Evolutionary conservation across 768 basidiomycete genomes (phyloP), one percentile per base, ranked within the genome.

Genomic region (Phylloporus rhodoxanthus): DNA sequence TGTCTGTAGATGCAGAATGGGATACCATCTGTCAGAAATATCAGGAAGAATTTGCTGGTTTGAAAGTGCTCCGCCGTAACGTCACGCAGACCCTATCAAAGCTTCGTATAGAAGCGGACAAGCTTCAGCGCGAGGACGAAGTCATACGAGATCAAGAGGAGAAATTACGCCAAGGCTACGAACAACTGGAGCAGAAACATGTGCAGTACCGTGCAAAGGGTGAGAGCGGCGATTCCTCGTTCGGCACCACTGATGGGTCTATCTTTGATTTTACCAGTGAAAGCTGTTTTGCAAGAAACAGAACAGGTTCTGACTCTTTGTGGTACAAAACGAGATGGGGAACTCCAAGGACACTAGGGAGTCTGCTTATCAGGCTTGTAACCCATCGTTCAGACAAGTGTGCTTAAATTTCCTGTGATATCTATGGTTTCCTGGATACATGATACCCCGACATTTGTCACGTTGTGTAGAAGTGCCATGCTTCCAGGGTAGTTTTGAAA

Each of bases 41-140:
- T 59, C 64, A 78, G 40, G 80, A 81, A 51, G 82, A 87, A 63
- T 76, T 87, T 53, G 68, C 73, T 37, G 78, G 78, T 21, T 73
- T 87, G 50, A 78, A 77, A 51, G 70, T 61, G 26, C 68, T 86
- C 21, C 81, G 82, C 43, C 65, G 72, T 26, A 78, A 80, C 47
- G 80, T 86, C 39, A 56, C 69, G 1, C 56, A 67, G 19, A 70
- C 74, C 11, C 53, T 73, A 17, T 69, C 72, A 43, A 68, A 65
- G 34, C 63, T 76, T 11, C 64, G 66, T 20, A 40, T 64, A 28
- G 71, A 76, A 54, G 60, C 71, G 3, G 71, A 76, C 56, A 69
- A 62, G 39, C 65, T 77, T 34, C 67, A 69, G 17, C 67, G 64
- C 5, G 72, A 75, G 45, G 71, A 75, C 43, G 58, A 66, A 46